phyloP scores from a whole-genome alignment of 1,284 basidiomycete genomes.

The Microbotryomycetes sp. region DNA sequence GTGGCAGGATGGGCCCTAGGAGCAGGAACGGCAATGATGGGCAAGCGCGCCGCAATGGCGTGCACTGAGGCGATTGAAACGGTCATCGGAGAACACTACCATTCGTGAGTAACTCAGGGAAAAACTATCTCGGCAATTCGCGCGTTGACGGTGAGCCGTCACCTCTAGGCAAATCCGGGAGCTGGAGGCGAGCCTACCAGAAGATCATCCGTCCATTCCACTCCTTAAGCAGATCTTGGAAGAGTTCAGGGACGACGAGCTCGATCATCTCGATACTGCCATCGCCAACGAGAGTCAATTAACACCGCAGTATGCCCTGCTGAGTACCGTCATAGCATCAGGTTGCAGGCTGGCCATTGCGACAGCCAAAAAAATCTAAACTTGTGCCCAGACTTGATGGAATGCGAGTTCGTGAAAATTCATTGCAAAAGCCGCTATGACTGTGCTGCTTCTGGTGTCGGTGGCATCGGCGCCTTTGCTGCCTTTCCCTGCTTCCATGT shows the following conservation, averaged over 20 bases:
- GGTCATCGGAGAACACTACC: slow-evolving; percentile 95
- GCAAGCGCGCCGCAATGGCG: slow-evolving; percentile 92
- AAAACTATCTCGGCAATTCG: slow-evolving; percentile 2
- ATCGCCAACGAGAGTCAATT: slow-evolving; percentile 82
- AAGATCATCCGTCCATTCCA: slow-evolving; percentile 61
- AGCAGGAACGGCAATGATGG: slow-evolving; percentile 74
- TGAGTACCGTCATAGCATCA: slow-evolving; percentile 73
- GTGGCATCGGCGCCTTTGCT: not conserved
- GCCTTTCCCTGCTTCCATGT: slow-evolving; percentile 18
- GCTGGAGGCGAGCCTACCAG: slow-evolving; percentile 48
- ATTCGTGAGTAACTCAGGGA: slow-evolving; percentile 76
- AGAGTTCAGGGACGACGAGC: slow-evolving; percentile 90
- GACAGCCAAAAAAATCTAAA: slow-evolving; percentile 67
- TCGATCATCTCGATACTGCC: slow-evolving; percentile 87
- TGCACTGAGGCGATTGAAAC: slow-evolving; percentile 97
- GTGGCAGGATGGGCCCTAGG: slow-evolving; percentile 78
- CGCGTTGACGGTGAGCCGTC: not conserved
- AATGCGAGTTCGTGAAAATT: not conserved
- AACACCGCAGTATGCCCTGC: slow-evolving; percentile 82
- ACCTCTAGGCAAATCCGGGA: slow-evolving; percentile 65
- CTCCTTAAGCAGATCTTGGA: slow-evolving; percentile 65
- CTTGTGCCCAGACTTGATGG: not conserved
- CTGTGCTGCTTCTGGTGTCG: not conserved
- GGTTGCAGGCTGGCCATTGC: slow-evolving; percentile 88
- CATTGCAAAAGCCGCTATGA: not conserved